phyloP scores from a whole-genome alignment of 768 basidiomycete genomes.

The Gymnopilus junonius region DNA sequence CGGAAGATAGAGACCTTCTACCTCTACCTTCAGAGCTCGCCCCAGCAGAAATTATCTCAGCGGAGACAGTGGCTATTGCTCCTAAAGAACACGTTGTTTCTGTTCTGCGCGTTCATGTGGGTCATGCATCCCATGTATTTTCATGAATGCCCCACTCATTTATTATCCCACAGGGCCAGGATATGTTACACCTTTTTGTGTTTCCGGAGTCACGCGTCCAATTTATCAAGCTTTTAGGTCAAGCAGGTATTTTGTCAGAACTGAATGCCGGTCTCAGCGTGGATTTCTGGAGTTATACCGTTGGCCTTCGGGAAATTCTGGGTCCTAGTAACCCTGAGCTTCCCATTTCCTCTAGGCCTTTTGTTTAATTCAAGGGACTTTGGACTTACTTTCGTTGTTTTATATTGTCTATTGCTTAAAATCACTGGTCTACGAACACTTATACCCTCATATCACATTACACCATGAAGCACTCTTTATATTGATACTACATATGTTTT shows the following conservation, averaged over 20 bases:
- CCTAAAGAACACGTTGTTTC: slow-evolving; percentile 49
- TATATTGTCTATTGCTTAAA: no score
- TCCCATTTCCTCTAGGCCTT: background rate
- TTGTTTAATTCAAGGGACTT: no score
- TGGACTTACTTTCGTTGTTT: no score
- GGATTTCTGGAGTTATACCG: slow-evolving; percentile 73
- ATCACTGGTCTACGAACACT: no score
- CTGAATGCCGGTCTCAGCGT: slow-evolving; percentile 41
- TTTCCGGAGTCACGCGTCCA: slow-evolving; percentile 78
- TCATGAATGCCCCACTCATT: slow-evolving; percentile 8
- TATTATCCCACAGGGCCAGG: slow-evolving; percentile 47
- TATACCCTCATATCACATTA: no score
- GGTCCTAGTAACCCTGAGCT: background rate
- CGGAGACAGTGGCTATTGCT: slow-evolving; percentile 28
- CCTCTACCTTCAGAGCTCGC: slow-evolving; percentile 32
- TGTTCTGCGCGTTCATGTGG: slow-evolving; percentile 64
- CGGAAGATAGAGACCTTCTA: slow-evolving; percentile 44
- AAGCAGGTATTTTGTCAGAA: slow-evolving; percentile 46
- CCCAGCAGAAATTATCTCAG: slow-evolving; percentile 24
- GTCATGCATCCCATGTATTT: slow-evolving; percentile 23
- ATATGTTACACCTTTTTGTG: slow-evolving; percentile 62
- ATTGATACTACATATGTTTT: no score
- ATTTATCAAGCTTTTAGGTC: slow-evolving; percentile 59
- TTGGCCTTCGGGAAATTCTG: slow-evolving; percentile 13
- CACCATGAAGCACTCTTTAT: no score